Evolutionary conservation across 2,329 filamentous ascomycete genomes (phyloP).

Genomic region (Metarhizium humberi): DNA sequence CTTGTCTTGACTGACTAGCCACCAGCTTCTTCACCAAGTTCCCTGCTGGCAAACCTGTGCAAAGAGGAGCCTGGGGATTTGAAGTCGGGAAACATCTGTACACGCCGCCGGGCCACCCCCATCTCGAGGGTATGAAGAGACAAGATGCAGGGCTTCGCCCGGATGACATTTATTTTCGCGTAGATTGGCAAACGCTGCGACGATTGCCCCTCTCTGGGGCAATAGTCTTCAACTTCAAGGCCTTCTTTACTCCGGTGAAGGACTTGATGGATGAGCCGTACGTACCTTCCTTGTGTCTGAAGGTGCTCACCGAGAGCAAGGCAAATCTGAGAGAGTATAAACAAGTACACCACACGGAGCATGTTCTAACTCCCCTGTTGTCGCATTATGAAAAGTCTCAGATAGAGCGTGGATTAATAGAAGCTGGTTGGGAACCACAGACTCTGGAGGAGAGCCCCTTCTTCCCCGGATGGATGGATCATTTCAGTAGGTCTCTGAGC

Average conservation of each 20-base stretch:
- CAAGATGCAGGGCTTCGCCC: slow-evolving; percentile 49
- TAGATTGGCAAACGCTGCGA: slow-evolving; percentile 83
- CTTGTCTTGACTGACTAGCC: neutral
- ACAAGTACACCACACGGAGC: slow-evolving; percentile 70
- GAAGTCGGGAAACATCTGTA: slow-evolving; percentile 69
- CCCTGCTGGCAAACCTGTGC: slow-evolving; percentile 64
- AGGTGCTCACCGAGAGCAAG: slow-evolving; percentile 59
- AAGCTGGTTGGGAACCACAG: slow-evolving; percentile 52
- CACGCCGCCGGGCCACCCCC: slow-evolving; percentile 59
- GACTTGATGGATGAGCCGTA: slow-evolving; percentile 65
- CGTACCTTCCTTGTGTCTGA: slow-evolving; percentile 58
- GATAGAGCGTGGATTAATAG: slow-evolving; percentile 48
- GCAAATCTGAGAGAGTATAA: slow-evolving; percentile 68
- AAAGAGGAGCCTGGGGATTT: slow-evolving; percentile 76
- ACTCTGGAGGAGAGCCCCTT: slow-evolving; percentile 70
- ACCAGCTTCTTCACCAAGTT: slow-evolving; percentile 71
- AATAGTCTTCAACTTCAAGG: slow-evolving; percentile 84
- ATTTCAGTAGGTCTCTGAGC: too few species aligned
- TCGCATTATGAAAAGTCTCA: slow-evolving; percentile 59
- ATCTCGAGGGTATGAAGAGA: slow-evolving; percentile 46
- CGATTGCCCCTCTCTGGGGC: slow-evolving; percentile 67
- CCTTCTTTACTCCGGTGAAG: slow-evolving; percentile 65
- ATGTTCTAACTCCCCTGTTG: slow-evolving; percentile 57
- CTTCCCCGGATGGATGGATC: slow-evolving; percentile 52
- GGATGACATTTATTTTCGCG: slow-evolving; percentile 57